A percentile compares a stretch with the other conserved stretches of the same genome.
Evolutionary conservation across 176 grass and related monocot genomes (phyloP).

Genomic region (Rhynchospora pubera): DNA sequence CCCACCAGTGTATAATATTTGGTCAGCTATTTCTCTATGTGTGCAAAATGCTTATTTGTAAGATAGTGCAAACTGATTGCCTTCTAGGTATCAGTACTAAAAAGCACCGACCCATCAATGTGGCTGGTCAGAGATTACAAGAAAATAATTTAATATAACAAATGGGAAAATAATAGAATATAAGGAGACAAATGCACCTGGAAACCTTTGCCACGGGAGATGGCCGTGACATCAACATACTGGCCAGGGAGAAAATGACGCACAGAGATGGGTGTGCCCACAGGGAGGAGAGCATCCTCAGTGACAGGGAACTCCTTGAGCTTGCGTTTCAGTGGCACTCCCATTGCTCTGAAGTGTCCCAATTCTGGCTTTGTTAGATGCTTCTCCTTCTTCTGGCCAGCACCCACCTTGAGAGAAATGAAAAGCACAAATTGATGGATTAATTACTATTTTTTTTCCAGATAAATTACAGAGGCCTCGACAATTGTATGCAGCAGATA

Average conservation of each 20-base stretch:
- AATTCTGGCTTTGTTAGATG: constrained; percentile 88
- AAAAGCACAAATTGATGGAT: constrained; percentile 18
- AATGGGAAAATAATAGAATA: neutral
- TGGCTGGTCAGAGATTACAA: neutral
- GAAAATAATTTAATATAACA: neutral
- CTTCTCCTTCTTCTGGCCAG: constrained; percentile 99
- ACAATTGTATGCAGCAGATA: neutral
- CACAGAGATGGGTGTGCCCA: constrained; percentile 69
- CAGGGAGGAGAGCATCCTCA: constrained; percentile 87
- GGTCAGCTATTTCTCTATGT: neutral
- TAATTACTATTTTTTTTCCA: neutral
- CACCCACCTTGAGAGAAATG: constrained; percentile 50
- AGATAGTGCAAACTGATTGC: neutral
- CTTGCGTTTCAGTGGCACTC: constrained; percentile 84
- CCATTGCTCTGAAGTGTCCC: constrained; percentile 81
- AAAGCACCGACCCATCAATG: too few relatives aligned
- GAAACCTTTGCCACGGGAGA: constrained; percentile 93
- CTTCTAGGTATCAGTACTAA: neutral
- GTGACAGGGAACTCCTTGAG: constrained; percentile 92
- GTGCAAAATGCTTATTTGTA: neutral
- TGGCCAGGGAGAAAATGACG: constrained; percentile 96
- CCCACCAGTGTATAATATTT: neutral
- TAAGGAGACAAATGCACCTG: constrained; percentile 39
- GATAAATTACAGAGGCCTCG: constrained; percentile 2
- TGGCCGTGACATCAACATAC: constrained; percentile 83